Percentiles rank a stretch among this genome's conserved stretches.
phyloP scores from a whole-genome alignment of 805 yeast genomes.

The Yamadazyma takamatsuzukensis region DNA sequence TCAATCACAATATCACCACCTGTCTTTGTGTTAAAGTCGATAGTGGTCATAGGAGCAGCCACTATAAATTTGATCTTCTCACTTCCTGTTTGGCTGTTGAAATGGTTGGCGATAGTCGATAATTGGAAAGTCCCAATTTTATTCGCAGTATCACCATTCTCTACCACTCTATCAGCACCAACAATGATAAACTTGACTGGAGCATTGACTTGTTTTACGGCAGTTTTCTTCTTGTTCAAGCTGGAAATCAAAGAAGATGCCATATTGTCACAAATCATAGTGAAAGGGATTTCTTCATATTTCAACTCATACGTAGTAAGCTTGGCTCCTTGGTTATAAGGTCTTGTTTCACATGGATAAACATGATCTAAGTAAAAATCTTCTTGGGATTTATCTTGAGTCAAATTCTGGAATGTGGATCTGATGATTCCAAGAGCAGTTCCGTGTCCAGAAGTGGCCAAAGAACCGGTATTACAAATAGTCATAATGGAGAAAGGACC shows the following conservation, averaged over 20 bases:
- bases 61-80: conserved; percentile 70
- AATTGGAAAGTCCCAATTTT: conserved; percentile 94
- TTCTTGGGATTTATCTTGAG: conserved; percentile 22
- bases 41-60: conserved; percentile 93
- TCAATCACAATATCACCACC: conserved; percentile 84
- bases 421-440: conserved; percentile 93
- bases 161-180: conserved; percentile 93
- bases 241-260: conserved; percentile 68
- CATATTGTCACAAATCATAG: conserved; percentile 88
- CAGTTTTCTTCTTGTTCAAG: conserved; percentile 24
- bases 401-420: conserved; percentile 50
- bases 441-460: conserved; percentile 97
- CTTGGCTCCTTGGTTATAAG: conserved; percentile 94
- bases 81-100: conserved; percentile 12
- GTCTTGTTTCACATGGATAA: conserved; percentile 91
- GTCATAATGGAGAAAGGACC: conserved; percentile 82
- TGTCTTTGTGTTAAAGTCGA: conserved; percentile 60
- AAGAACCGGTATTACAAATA: conserved; percentile 93
- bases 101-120: conserved; percentile 63
- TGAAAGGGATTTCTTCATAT: conserved; percentile 82
- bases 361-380: conserved; percentile 60
- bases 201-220: conserved; percentile 26
- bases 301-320: conserved; percentile 88
- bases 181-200: conserved; percentile 88
- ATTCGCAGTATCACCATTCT: conserved; percentile 94